phyloP scores from a whole-genome alignment of 331 rosid species.

The Pyrus hybrid region DNA sequence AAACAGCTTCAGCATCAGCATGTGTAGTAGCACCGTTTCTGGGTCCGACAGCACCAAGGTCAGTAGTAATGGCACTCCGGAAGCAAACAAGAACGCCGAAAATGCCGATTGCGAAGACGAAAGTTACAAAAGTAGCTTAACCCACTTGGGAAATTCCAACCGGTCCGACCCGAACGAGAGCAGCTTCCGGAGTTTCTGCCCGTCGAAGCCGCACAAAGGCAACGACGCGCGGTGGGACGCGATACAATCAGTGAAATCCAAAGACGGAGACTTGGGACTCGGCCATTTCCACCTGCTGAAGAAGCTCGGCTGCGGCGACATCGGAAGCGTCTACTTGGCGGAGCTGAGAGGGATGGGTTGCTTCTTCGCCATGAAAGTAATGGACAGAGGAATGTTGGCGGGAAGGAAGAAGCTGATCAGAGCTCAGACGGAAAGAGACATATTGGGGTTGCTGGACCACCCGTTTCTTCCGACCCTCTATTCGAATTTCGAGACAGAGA shows the following conservation, averaged over 20 bases:
- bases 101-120: constrained; percentile 10
- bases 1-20: constrained; percentile 26
- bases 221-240: constrained; percentile 50
- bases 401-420: constrained; percentile 42
- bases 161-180: constrained; percentile 13
- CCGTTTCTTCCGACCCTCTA: constrained; percentile 59
- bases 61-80: constrained; percentile 19
- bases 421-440: constrained; percentile 55
- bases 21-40: constrained; percentile 22
- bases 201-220: constrained; percentile 53
- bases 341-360: constrained; percentile 40
- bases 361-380: constrained; percentile 51
- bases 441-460: constrained; percentile 38
- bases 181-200: constrained; percentile 22
- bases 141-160: constrained; percentile 11
- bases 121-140: not conserved
- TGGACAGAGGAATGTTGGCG: constrained; percentile 45
- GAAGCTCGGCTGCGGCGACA: constrained; percentile 58
- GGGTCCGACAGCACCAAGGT: constrained; percentile 27
- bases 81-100: not conserved
- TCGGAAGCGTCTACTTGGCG: constrained; percentile 51
- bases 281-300: constrained; percentile 48
- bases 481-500: constrained; percentile 51
- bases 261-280: constrained; percentile 36
- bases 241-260: constrained; percentile 27